Base-by-base conservation (phyloP, 345 rosid genomes). In the Citrus hindsii region DNA sequence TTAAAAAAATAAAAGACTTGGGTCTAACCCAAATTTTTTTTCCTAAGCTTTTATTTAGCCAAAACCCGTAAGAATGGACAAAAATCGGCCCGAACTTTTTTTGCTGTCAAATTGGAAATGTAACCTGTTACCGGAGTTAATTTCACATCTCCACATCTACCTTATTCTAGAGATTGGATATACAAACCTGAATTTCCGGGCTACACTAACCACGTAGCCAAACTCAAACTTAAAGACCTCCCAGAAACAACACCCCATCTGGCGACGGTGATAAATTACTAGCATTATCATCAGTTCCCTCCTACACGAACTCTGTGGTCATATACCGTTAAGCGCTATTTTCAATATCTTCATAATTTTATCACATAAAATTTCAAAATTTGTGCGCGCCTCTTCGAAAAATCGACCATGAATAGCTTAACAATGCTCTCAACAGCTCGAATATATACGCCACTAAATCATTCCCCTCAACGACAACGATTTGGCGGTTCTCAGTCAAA, bases 381-480 rank as follows among this genome's bases (percentile, higher is more conserved):
- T 24, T 9, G 32, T 14, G 32, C 32, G 24, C 18, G 51, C 51
- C 69, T 21, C 37, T 72, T 33, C 51, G 6, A 9, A 30, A 53
- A 27, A 18, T 6, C 18, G 48, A 71, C 74, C 22, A 88, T 88
- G 93, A 86, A 42, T 61, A 72, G 86, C 85, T 80, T 86, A 78
- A 73, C 88, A 25, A 79, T 85, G 81, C 84, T 79, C 88, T 82
- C 86, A 56, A 24, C 87, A 22, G 83, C 93, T 87, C 87, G 88
- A 78, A 67, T 80, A 30, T 81, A 82, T 18, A 18, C 76, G 13
- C 69, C 40, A 69, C 83, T 75, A 76, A 78, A 65, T 60, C 82
- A 74, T 38, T 79, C 37, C 28, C 78, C 87, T 0, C 4, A n/a
- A 53, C 79, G 59, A 42, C 69, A 12, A 67, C 82, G 65, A 68